These are phyloP conservation scores for Fistulifera solaris DNA, from an alignment of 108 stramenopile genomes.

Conservation along the genomic window DNA sequence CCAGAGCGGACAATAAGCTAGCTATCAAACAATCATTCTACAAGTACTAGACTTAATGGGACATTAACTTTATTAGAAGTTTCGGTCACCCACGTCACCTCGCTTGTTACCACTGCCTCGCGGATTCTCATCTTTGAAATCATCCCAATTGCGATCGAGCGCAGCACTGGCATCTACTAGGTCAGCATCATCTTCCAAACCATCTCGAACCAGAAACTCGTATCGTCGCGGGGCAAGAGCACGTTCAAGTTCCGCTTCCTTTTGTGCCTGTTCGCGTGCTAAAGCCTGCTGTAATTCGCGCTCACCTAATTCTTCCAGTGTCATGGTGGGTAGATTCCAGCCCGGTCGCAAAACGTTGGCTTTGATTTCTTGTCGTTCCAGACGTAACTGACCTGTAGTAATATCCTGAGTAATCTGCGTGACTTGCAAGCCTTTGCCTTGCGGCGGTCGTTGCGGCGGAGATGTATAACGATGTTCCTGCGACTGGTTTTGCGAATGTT, in stretches of 20 bases:
- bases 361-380: constrained; percentile 64
- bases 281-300: constrained; percentile 75
- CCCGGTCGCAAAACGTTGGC: constrained; percentile 87
- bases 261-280: constrained; percentile 61
- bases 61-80: constrained; percentile 39
- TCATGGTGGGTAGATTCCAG: constrained; percentile 94
- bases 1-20: too few species aligned
- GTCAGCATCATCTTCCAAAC: constrained; percentile 75
- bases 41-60: background rate
- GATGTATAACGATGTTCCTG: background rate
- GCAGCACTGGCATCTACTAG: constrained; percentile 75
- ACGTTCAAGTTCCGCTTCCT: constrained; percentile 45
- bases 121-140: constrained; percentile 93
- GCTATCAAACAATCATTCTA: too few species aligned
- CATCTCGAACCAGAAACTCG: constrained; percentile 75
- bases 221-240: constrained; percentile 50
- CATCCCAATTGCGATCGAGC: constrained; percentile 92
- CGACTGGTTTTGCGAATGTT: background rate
- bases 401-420: constrained; percentile 77
- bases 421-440: constrained; percentile 34
- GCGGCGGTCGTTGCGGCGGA: constrained; percentile 1
- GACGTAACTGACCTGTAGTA: constrained; percentile 44
- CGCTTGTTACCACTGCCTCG: constrained; percentile 93
- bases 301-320: constrained; percentile 88
- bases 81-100: constrained; percentile 83